Base-by-base conservation (phyloP, 768 basidiomycete species). In the Mycena belliarum region DNA sequence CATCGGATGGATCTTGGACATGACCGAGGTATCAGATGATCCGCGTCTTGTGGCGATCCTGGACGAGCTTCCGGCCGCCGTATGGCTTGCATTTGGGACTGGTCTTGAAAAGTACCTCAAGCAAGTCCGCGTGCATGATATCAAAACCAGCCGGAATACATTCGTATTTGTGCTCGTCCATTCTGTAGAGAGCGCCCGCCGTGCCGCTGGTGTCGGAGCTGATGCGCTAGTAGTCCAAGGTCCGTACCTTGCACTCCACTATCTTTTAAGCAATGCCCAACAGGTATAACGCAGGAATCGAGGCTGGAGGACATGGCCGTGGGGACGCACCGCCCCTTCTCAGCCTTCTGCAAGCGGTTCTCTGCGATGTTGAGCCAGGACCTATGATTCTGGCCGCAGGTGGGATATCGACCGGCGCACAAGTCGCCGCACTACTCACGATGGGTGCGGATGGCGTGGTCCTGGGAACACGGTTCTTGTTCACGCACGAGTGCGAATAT, bases 141-240 rank as follows among this genome's bases (percentile, higher is more conserved):
- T 52, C 0, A 70, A 74, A 25, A 75, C 83, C 42, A 64, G 68
- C 1, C 73, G 75, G 41, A 75, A 66, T 63, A 86, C 84, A 0
- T 69, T 77, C 32, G 67, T 90, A 37, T 84, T 85, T 52, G 73
- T 82, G 4, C 79, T 78, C 33, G 76, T 86, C 9, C 71, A 76
- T 47, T 78, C 79, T 9, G 76, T 79, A 2, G 73, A 79, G 49
- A 77, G 80, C 25, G 86, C 84, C 1, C 68, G 76, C 21, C 61
- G 69, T 32, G 29, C 29, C 16, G 85, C 83, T 11, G 68, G 70
- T 78, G 76, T 79, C 3, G 44, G 49, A 35, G 81, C 78, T 0
- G 88, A 90, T 64, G 80, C 83, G 2, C 58, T 90, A 28, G 83
- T 89, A 6, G 82, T 79, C 0, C 88, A 90, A 79, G 87, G 88